Evolutionary conservation across 2,329 filamentous ascomycete species (phyloP).

Genomic region (Aspergillus viridinutans): DNA sequence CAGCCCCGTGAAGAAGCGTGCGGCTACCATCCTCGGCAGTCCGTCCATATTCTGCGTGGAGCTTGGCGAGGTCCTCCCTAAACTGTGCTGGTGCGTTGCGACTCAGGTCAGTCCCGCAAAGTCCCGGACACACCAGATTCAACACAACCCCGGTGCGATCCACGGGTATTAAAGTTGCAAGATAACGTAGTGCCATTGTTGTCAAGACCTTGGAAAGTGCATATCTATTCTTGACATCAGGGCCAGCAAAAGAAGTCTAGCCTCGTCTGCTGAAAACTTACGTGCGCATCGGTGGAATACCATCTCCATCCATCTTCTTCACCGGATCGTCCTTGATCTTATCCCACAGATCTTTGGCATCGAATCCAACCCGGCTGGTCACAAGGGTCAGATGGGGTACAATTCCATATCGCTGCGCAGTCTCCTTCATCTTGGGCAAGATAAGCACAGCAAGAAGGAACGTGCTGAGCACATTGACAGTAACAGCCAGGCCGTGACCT

Average conservation of each 20-base stretch:
- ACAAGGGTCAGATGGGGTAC: conserved; percentile 16
- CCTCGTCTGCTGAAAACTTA: not conserved
- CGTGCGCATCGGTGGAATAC: not conserved
- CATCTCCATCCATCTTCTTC: conserved; percentile 12
- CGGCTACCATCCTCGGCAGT: conserved; percentile 28
- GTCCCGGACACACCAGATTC: conserved; percentile 30
- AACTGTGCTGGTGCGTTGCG: conserved; percentile 22
- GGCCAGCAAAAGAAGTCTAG: not conserved
- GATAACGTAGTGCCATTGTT: conserved; percentile 25
- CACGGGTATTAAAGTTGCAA: conserved; percentile 21
- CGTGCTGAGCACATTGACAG: conserved; percentile 26
- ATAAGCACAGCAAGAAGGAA: conserved; percentile 21
- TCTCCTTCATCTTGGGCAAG: conserved; percentile 20
- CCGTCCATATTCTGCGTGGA: conserved; percentile 10
- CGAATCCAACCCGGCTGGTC: conserved; percentile 17
- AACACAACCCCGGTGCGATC: conserved; percentile 25
- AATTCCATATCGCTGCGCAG: conserved; percentile 13
- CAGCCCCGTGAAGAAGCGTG: conserved; percentile 26
- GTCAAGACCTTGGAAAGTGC: conserved; percentile 35
- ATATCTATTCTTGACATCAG: conserved; percentile 20
- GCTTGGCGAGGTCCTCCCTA: conserved; percentile 16
- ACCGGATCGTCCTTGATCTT: conserved; percentile 20
- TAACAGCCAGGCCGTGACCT: conserved; percentile 16
- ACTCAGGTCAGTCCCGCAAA: conserved; percentile 23
- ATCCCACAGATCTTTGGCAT: conserved; percentile 10